These are phyloP conservation scores for Sporothrix pallida DNA, from an alignment of 2,329 filamentous ascomycete species.

Conservation along the genomic window DNA sequence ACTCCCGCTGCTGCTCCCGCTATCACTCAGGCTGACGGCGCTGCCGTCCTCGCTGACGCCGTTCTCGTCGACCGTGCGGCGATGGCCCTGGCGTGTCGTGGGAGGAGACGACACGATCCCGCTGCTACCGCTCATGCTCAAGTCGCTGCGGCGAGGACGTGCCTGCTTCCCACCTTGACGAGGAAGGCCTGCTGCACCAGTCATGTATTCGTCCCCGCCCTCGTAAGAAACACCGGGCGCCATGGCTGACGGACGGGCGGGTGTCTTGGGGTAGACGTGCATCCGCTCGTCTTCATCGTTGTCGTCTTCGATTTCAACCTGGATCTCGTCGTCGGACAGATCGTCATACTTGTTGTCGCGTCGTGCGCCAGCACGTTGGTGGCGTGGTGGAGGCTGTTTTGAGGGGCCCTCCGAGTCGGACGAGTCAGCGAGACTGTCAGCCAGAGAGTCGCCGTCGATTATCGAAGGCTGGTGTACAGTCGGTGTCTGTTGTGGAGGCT, in stretches of 20 bases:
- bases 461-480: too few species aligned
- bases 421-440: conserved; percentile 19
- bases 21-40: neutral
- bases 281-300: conserved; percentile 12
- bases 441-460: neutral
- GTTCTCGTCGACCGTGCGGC: neutral
- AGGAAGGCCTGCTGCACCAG: neutral
- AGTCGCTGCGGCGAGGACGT: neutral
- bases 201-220: neutral
- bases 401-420: neutral
- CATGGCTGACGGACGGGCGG: conserved; percentile 16
- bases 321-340: neutral
- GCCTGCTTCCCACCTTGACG: neutral
- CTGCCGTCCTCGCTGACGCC: conserved; percentile 8
- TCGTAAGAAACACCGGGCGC: neutral
- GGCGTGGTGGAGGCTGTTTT: neutral
- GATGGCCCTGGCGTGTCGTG: neutral
- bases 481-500: neutral
- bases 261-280: conserved; percentile 31
- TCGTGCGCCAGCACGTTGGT: neutral
- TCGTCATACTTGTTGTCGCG: neutral
- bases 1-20: conserved; percentile 1
- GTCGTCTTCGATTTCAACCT: neutral
- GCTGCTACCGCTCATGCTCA: conserved; percentile 15
- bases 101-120: conserved; percentile 9